Base-by-base conservation (phyloP, 768 basidiomycete species). In the Hypholoma fasciculare region DNA sequence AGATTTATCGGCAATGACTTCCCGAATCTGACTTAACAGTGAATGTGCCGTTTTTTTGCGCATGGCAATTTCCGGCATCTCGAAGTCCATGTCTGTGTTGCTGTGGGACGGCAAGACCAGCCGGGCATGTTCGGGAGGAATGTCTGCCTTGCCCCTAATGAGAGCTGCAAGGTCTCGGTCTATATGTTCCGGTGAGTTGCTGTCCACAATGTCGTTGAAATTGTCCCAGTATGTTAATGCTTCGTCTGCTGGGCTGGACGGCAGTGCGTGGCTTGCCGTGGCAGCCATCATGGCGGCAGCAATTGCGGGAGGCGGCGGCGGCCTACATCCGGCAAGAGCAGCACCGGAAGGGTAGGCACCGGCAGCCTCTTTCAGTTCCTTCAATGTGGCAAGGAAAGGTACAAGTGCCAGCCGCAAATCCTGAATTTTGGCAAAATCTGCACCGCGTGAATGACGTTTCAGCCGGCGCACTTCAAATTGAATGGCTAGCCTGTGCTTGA, bases 1-100 rank as follows among this genome's bases (percentile, higher is more conserved):
- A 0, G 58, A 59, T 40, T 50, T 54, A 12, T 55, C 53, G n/a
- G 53, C 53, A 44, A 54, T 59, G 14, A 59, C 5, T 13, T 59
- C 52, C 5, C 52, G 52, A 9, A 59, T 13, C 16, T 48, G 43
- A 13, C 39, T 1, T 1, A 59, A 12, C 13, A 52, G 38, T 2
- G 4, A 14, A 1, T 27, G 27, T 13, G 53, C 52, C 14, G 49
- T 52, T 17, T 47, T 38, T 16, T 49, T 34, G 9, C 48, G 34
- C 16, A 42, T 14, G 1, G 34, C 40, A 11, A 56, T 27, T 39
- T 52, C 54, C 0, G n/a, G 42, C 8, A 11, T 11, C n/a, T 48
- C 13, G 0, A 48, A 20, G 2, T 12, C 26, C 3, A 7, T 20
- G 5, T 5, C 8, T 16, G 27, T 16, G 26, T 48, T 57, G 1